Conservation (phyloP, 2,329 filamentous ascomycete species). For the Colletotrichum sp. region DNA sequence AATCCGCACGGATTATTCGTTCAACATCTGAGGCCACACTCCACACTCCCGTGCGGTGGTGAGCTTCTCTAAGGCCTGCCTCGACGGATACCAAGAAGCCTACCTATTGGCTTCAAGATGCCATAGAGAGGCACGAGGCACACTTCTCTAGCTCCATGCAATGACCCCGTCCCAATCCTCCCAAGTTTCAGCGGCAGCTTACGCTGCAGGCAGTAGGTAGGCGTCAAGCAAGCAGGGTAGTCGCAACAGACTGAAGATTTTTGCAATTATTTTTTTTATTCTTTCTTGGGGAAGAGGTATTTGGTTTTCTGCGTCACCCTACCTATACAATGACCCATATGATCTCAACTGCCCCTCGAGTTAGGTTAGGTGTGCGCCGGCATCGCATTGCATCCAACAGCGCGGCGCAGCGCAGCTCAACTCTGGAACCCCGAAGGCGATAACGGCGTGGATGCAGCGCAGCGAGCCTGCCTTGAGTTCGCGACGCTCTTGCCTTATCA, state of each 20-base stretch:
- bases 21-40: background rate
- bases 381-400: background rate
- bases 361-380: background rate
- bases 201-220: background rate
- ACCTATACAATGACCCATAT: background rate
- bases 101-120: background rate
- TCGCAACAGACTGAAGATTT: background rate
- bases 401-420: background rate
- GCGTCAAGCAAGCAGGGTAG: background rate
- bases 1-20: background rate
- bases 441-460: background rate
- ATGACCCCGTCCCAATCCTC: constrained; percentile 8
- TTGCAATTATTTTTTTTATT: background rate
- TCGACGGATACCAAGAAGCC: background rate
- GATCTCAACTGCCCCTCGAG: background rate
- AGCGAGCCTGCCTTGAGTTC: background rate
- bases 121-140: background rate
- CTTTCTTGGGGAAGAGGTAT: background rate
- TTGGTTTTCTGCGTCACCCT: background rate
- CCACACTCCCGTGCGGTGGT: background rate
- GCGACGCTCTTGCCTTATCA: background rate
- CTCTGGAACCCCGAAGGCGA: background rate
- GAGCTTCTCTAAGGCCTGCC: background rate
- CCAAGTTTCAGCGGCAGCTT: constrained; percentile 18
- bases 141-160: constrained; percentile 15